These are phyloP conservation scores for Secale cereale DNA, from an alignment of 176 grass and related monocot species.

Conservation along the genomic window DNA sequence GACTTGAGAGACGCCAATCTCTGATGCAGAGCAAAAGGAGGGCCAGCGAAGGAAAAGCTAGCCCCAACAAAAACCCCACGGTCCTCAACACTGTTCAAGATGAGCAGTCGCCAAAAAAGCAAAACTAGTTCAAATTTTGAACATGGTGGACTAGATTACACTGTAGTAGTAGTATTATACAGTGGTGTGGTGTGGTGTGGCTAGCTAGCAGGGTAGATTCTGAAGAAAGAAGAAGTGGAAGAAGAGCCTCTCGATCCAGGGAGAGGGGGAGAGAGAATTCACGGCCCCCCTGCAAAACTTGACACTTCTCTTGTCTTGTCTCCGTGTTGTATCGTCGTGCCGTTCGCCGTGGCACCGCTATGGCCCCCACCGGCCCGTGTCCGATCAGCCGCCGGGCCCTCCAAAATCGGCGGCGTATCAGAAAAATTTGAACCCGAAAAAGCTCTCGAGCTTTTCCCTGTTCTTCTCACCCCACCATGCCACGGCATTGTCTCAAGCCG, in stretches of 20 bases:
- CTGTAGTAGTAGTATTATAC: background rate
- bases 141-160: conserved; percentile 20
- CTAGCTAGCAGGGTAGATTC: conserved; percentile 1
- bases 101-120: background rate
- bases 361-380: conserved; percentile 7
- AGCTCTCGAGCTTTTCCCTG: conserved; percentile 23
- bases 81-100: background rate
- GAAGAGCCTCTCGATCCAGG: background rate
- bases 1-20: conserved; percentile 2
- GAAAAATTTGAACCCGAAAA: conserved; percentile 20
- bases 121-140: conserved; percentile 34
- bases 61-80: conserved; percentile 11
- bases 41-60: background rate
- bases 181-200: conserved; percentile 7
- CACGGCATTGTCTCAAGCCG: conserved; percentile 31
- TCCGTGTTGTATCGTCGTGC: background rate
- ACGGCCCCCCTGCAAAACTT: conserved; percentile 10
- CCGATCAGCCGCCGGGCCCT: conserved; percentile 17
- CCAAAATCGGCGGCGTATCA: conserved; percentile 33
- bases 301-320: background rate
- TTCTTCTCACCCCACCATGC: conserved; percentile 25
- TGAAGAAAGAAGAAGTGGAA: background rate
- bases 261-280: conserved; percentile 18
- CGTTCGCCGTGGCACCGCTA: background rate
- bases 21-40: background rate